Conservation (phyloP, 2,329 filamentous ascomycete species). For the Fusarium drepaniforme region DNA sequence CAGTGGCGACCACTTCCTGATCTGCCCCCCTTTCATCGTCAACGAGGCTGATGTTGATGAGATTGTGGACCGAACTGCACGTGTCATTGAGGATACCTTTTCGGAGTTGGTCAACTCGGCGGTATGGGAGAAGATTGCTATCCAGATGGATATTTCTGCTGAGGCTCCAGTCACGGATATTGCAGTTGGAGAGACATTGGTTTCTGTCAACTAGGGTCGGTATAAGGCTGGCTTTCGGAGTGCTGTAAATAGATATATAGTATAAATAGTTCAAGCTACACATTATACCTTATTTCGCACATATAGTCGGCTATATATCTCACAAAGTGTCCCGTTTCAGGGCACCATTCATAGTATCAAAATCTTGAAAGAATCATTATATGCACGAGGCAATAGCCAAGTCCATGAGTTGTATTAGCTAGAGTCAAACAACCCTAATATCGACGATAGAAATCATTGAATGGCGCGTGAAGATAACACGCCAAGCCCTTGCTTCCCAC, state of each 20-base stretch:
- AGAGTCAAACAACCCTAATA: background rate
- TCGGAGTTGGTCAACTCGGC: constrained; percentile 20
- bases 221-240: background rate
- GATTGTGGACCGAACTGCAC: constrained; percentile 31
- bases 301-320: too few relatives aligned
- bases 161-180: background rate
- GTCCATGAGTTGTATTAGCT: background rate
- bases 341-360: background rate
- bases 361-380: background rate
- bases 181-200: background rate
- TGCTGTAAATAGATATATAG: background rate
- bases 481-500: background rate
- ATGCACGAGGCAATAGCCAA: background rate
- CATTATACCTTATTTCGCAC: background rate
- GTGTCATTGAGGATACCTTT: constrained; percentile 36
- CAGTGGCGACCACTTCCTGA: constrained; percentile 35
- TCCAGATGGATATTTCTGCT: constrained; percentile 28
- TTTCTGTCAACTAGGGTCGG: background rate
- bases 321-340: background rate
- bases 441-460: background rate
- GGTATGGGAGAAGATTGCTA: constrained; percentile 31
- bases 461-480: background rate
- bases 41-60: constrained; percentile 29
- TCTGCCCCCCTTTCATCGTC: constrained; percentile 37
- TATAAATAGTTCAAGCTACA: background rate